Percentiles rank a stretch among this genome's conserved stretches.
These are phyloP conservation scores for Chaetothyriales sp. DNA, from an alignment of 2,329 filamentous ascomycete species.

Conservation along the genomic window DNA sequence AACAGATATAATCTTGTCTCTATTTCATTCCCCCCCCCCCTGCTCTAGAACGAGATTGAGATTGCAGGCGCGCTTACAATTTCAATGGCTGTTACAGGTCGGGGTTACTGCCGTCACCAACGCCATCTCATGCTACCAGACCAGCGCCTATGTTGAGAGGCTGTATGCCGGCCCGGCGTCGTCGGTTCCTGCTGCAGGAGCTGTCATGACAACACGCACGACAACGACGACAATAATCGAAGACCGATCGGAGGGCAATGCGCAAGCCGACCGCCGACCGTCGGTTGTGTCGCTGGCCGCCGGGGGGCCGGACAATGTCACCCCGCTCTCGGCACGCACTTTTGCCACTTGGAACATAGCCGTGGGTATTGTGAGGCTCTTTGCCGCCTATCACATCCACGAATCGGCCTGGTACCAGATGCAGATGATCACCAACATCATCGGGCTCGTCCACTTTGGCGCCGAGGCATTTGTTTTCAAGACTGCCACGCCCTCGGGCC, in stretches of 20 bases:
- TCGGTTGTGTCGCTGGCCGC: constrained; percentile 1
- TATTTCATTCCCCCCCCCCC: too few species aligned
- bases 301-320: constrained; percentile 37
- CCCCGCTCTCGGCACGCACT: constrained; percentile 59
- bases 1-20: too few species aligned
- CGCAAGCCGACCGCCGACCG: constrained; percentile 39
- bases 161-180: constrained; percentile 48
- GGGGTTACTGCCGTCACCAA: constrained; percentile 72
- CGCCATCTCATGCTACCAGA: constrained; percentile 67
- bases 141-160: constrained; percentile 66
- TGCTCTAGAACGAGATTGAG: too few species aligned
- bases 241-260: constrained; percentile 27
- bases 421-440: constrained; percentile 63
- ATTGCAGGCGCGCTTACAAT: not conserved
- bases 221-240: constrained; percentile 32
- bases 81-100: constrained; percentile 39
- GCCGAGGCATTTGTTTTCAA: constrained; percentile 70
- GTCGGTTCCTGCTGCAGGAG: not conserved
- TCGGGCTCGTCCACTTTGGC: constrained; percentile 64
- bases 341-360: constrained; percentile 84
- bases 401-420: constrained; percentile 62
- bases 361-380: constrained; percentile 59
- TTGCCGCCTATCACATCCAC: constrained; percentile 68
- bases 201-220: constrained; percentile 25
- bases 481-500: constrained; percentile 50